Base-by-base conservation (phyloP, 2,329 filamentous ascomycete species). In the Calonectria pauciramosa region DNA sequence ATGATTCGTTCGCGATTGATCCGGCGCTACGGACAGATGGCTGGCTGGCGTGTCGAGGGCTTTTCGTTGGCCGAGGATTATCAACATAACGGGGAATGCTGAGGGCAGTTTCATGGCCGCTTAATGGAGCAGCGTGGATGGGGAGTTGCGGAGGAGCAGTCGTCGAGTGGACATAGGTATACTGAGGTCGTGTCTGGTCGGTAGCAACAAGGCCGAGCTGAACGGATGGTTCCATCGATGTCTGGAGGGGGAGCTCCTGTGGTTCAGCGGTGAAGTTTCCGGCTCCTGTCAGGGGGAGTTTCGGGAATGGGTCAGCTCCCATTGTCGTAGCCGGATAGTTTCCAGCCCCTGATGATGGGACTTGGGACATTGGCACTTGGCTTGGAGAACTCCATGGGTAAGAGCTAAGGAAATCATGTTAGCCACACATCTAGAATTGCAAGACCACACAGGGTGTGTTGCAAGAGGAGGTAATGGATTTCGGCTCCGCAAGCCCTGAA, bases 1-100 rank as follows among this genome's bases (percentile, higher is more conserved):
- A 84, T 5, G 86, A 81, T 51, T 91, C 90, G 80, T 86, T 87
- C 44, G 86, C 84, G 38, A 90, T 84, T 28, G 90, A 89, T 49
- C 86, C 85, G 16, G 84, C 83, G 78, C 88, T 89, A 73, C 90
- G 89, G 41, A 91, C 85, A 1, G 90, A 91, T 66, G 89, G 88
- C 76, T 91, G 89, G 80, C 86, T 88, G 14, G 84, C 85, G 73
- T 91, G 88, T 3, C 91, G 87, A 0, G 90, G 89, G 77, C 89
- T 91, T 83, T 92, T 92, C 47, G 88, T 84, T 20, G 90, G 89
- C 28, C 90, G 87, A 8, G 88, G 86, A 76, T 89, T 90, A 80
- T 92, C 90, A 63, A 92, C 87, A 78, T 91, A 92, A 76, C 90
- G 87, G 14, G 90, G 90, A 59, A 92, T 87, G 78, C 85, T 90